These are phyloP conservation scores for Fusarium nanum DNA, from an alignment of 2,329 filamentous ascomycete genomes.

Conservation along the genomic window DNA sequence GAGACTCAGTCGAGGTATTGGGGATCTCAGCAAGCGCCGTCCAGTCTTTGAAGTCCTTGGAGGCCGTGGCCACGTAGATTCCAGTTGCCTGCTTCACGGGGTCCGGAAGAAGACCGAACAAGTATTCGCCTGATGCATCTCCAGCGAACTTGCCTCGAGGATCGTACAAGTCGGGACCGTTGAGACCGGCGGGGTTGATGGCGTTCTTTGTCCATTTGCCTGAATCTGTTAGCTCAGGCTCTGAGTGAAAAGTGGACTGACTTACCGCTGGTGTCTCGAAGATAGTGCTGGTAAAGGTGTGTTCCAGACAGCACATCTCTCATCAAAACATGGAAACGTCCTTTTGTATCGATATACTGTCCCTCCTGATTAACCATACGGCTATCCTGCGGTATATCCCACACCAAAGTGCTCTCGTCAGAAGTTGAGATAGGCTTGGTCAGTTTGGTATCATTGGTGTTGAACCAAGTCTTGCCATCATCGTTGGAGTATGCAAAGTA, in stretches of 20 bases:
- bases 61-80: constrained; percentile 23
- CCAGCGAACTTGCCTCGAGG: constrained; percentile 33
- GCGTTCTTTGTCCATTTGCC: constrained; percentile 33
- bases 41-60: constrained; percentile 22
- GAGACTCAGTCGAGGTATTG: constrained; percentile 24
- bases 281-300: constrained; percentile 30
- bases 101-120: constrained; percentile 23
- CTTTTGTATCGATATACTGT: constrained; percentile 23
- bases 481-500: constrained; percentile 37
- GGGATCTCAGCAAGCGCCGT: constrained; percentile 17
- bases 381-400: constrained; percentile 31
- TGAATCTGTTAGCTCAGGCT: fast-evolving
- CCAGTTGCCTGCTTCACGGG: neutral
- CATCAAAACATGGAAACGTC: constrained; percentile 31
- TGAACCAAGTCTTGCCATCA: constrained; percentile 30
- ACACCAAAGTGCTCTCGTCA: constrained; percentile 17
- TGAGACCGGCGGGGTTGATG: constrained; percentile 19
- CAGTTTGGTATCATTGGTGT: constrained; percentile 20
- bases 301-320: constrained; percentile 23
- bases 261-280: constrained; percentile 11
- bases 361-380: constrained; percentile 38
- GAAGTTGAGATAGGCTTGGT: constrained; percentile 23
- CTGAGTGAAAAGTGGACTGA: fast-evolving
- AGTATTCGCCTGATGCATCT: constrained; percentile 21
- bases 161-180: constrained; percentile 30